phyloP scores from a whole-genome alignment of 2,329 filamentous ascomycete species.

The Clonostachys rosea region DNA sequence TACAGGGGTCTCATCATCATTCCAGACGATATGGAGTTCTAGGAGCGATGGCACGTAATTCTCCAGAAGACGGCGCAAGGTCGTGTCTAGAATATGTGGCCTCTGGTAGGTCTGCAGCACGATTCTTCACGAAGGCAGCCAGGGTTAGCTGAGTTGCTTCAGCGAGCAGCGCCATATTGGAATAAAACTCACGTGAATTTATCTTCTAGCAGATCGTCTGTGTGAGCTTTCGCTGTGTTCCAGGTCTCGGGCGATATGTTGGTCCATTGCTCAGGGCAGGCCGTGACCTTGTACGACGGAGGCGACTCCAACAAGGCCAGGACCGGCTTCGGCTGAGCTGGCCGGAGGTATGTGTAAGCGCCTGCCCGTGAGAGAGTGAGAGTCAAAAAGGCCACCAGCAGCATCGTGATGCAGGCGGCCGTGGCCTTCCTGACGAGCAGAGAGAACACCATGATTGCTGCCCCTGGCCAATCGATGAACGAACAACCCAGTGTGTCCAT shows the following conservation, averaged over 20 bases:
- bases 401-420: no score
- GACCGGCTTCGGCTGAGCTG: no score
- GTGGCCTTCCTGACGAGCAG: no score
- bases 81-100: constrained; percentile 24
- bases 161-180: background rate
- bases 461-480: no score
- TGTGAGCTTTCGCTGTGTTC: background rate
- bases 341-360: no score
- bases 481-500: no score
- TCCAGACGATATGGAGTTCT: constrained; percentile 32
- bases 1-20: constrained; percentile 20
- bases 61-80: constrained; percentile 16
- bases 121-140: constrained; percentile 17
- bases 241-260: background rate
- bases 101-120: constrained; percentile 27
- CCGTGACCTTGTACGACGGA: no score
- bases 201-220: constrained; percentile 3
- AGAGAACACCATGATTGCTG: no score
- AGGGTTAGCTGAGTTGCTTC: background rate
- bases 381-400: no score
- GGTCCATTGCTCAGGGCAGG: no score
- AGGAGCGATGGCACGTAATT: constrained; percentile 25
- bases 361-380: no score
- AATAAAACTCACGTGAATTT: constrained; percentile 5
- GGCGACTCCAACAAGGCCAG: no score